Conservation (phyloP, 345 rosid genomes). For the Clausena lansium region DNA sequence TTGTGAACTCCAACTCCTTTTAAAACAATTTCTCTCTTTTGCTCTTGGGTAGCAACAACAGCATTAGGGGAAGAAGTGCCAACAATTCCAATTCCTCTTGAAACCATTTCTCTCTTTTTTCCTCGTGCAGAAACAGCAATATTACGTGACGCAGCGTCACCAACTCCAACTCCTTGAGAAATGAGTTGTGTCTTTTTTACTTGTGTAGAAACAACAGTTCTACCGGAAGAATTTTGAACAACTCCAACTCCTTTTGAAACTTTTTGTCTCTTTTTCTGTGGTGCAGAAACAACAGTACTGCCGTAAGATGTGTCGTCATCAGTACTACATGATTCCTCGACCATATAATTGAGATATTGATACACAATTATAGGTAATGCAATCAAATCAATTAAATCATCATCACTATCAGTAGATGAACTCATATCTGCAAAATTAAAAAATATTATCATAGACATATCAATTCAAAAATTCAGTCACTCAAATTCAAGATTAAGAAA, state of each 20-base stretch:
- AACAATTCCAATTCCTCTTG: neutral
- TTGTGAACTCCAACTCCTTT: neutral
- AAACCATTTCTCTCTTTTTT: neutral
- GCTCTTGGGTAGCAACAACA: neutral
- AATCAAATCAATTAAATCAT: neutral
- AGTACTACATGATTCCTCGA: neutral
- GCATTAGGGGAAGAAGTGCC: neutral
- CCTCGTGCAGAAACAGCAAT: neutral
- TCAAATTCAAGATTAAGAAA: neutral
- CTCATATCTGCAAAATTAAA: constrained; percentile 7
- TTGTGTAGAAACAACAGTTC: neutral
- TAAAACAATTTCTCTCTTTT: neutral
- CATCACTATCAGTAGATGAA: neutral
- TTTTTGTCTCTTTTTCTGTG: neutral
- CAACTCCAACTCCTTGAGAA: neutral
- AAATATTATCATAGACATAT: neutral
- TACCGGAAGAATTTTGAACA: neutral
- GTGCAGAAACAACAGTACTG: neutral
- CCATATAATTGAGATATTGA: neutral
- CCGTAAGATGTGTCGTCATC: neutral
- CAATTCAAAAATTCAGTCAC: neutral
- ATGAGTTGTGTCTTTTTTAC: neutral
- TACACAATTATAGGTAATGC: neutral
- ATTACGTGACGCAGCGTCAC: neutral
- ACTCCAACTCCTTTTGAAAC: neutral